phyloP scores from a whole-genome alignment of 208 protist genomes.

The Leishmania gerbilli region DNA sequence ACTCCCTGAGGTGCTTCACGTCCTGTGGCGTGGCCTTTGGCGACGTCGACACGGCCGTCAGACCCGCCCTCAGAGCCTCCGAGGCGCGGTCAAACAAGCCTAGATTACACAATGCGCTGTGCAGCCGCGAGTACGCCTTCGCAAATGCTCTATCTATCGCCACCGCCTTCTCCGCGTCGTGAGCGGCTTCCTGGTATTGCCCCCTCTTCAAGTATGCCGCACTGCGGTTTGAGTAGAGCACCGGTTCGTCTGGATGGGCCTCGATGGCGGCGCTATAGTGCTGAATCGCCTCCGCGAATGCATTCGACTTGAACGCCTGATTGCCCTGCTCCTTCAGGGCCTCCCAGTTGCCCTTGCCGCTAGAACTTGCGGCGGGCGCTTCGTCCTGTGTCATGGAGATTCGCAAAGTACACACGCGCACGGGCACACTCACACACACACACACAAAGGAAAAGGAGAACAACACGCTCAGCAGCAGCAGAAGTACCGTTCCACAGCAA shows the following conservation, averaged over 20 bases:
- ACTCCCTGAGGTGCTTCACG: constrained; percentile 47
- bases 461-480: background rate
- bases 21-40: constrained; percentile 40
- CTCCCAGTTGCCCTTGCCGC: constrained; percentile 41
- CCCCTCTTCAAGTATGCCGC: constrained; percentile 79
- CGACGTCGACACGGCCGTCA: constrained; percentile 16
- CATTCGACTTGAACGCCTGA: constrained; percentile 78
- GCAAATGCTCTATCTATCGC: constrained; percentile 75
- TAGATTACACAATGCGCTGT: constrained; percentile 79
- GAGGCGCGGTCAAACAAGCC: constrained; percentile 67
- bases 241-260: constrained; percentile 51
- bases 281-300: constrained; percentile 77
- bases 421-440: background rate
- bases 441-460: background rate
- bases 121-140: constrained; percentile 88
- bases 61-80: constrained; percentile 32
- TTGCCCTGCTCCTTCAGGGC: constrained; percentile 90
- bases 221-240: constrained; percentile 94
- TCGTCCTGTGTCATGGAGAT: constrained; percentile 24
- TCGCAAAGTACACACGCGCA: background rate
- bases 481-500: background rate
- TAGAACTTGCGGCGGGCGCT: background rate
- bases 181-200: constrained; percentile 51
- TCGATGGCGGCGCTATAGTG: constrained; percentile 89
- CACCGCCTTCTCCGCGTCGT: constrained; percentile 77